Conservation (phyloP, 305 asterid species). For the Solanum hybrid region DNA sequence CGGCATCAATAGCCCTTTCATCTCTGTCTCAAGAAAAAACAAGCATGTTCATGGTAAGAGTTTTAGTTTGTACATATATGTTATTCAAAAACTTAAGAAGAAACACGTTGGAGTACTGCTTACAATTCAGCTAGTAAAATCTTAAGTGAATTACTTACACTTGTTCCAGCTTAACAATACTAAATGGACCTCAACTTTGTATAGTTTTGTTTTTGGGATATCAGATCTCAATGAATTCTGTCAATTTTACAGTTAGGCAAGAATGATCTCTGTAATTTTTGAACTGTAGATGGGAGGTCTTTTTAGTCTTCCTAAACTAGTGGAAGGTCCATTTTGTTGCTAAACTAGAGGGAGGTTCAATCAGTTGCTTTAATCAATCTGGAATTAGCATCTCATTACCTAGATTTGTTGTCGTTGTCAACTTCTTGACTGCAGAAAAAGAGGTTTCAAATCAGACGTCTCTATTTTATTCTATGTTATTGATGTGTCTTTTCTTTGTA, state of each 20-base stretch:
- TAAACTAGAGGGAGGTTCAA: background rate
- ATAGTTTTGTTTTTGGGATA: background rate
- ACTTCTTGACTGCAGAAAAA: background rate
- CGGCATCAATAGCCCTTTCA: slow-evolving; percentile 42
- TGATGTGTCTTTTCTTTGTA: background rate
- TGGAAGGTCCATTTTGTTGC: background rate
- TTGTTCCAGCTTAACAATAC: background rate
- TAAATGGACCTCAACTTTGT: background rate
- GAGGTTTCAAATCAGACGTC: background rate
- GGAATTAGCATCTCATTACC: background rate
- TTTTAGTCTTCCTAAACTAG: background rate
- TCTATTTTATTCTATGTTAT: background rate
- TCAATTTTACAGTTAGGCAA: background rate
- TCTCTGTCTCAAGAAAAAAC: slow-evolving; percentile 33
- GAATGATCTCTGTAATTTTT: background rate
- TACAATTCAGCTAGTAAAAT: background rate
- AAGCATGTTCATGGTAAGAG: background rate
- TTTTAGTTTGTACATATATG: background rate
- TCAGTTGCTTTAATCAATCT: background rate
- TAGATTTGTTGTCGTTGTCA: background rate
- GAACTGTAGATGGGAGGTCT: background rate
- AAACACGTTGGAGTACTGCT: background rate
- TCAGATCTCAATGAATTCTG: background rate
- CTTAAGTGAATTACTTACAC: background rate
- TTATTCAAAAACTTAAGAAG: background rate